Evolutionary conservation across 371 early-diverging fungal species (phyloP), one percentile per base, ranked within the genome.

Genomic region (Apophysomyces variabilis): DNA sequence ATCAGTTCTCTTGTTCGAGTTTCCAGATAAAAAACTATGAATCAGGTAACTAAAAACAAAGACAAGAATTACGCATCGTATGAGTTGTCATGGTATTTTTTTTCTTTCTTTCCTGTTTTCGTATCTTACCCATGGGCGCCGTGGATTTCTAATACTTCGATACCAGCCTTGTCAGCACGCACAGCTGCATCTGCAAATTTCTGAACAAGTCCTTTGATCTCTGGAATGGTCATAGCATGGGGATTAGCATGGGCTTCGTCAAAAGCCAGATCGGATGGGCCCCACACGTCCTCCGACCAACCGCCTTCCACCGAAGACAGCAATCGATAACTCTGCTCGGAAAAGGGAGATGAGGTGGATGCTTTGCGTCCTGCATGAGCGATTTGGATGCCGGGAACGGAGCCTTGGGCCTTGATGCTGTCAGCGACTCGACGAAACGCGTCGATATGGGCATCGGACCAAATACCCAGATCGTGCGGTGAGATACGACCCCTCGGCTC

Each of bases 81-180:
- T 26, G 3, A 26, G 32, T 26, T 26, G 3, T 26, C 32, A 26
- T 26, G 32, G 32, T 26, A 1, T 26, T 26, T 3, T 26, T 26
- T 26, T 26, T 26, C 32, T 26, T 26, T 26, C 32, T 26, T 26
- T 26, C 3, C 32, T 26, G 47, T 68, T 56, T 26, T 60, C 71
- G 72, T 57, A 74, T 67, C 37, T 71, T 74, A 77, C 73, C 79
- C 76, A 64, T 78, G 79, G 0, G 93, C 93, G 54, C 85, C 87
- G 66, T 97, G 97, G 47, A 97, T 80, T 76, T 97, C 96, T 21
- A 96, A 69, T 0, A 88, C 89, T 57, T 97, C 95, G 72, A 95
- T 90, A 0, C 94, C 96, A 7, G 92, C 93, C 64, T 87, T 75
- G 13, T 86, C 80, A 11, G 93, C 90, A 21, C 93, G 85, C 41